These are phyloP conservation scores for Aphanocladium album DNA, from an alignment of 2,329 filamentous ascomycete species.

Conservation along the genomic window DNA sequence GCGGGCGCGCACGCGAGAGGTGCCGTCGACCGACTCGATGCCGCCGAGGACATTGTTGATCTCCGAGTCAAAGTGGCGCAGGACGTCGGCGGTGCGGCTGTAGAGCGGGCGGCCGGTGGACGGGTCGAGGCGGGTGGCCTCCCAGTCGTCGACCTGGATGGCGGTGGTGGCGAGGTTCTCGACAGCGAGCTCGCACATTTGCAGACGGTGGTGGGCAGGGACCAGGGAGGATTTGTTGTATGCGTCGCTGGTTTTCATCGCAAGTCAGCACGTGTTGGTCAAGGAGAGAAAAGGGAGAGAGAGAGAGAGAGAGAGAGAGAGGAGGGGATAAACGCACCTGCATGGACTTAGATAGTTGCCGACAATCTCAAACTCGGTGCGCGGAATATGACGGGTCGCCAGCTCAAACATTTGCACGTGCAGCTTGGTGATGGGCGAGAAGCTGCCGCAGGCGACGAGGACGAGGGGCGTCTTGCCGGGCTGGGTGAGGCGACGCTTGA, in stretches of 20 bases:
- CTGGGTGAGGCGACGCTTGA: constrained; percentile 47
- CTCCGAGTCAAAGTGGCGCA: constrained; percentile 88
- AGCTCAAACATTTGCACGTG: constrained; percentile 87
- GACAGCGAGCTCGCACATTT: constrained; percentile 83
- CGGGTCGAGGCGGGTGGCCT: constrained; percentile 60
- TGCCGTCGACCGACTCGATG: constrained; percentile 64
- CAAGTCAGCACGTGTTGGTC: too few relatives aligned
- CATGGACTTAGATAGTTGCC: constrained; percentile 58
- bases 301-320: too few relatives aligned
- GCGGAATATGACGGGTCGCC: constrained; percentile 68
- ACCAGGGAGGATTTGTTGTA: constrained; percentile 36
- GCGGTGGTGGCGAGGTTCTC: constrained; percentile 60
- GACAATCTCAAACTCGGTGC: constrained; percentile 68
- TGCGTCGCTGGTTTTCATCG: constrained; percentile 24
- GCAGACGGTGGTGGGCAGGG: constrained; percentile 32
- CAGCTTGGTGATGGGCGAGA: constrained; percentile 70
- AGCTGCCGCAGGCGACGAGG: constrained; percentile 65
- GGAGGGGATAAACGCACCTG: too few relatives aligned
- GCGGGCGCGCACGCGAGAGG: constrained; percentile 62
- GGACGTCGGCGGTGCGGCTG: constrained; percentile 79
- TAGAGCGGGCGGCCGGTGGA: constrained; percentile 53
- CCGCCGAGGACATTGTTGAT: constrained; percentile 77
- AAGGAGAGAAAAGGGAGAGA: too few relatives aligned
- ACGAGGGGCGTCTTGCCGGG: constrained; percentile 57
- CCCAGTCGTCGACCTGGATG: constrained; percentile 86